phyloP scores from a whole-genome alignment of 2,329 filamentous ascomycete species.

The Fusarium equiseti region DNA sequence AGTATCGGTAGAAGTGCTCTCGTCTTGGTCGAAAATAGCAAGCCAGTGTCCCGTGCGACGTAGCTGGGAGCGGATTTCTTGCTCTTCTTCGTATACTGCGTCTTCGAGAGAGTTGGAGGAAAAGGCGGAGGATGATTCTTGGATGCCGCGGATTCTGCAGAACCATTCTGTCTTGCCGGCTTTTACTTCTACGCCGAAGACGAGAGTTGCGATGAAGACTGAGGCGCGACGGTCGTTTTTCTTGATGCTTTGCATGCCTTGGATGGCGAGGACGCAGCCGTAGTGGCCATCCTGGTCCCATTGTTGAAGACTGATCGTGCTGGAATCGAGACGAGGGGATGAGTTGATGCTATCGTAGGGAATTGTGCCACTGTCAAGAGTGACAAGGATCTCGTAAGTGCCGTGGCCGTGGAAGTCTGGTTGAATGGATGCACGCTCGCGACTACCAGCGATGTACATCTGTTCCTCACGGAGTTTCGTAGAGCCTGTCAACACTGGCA shows the following conservation, averaged over 20 bases:
- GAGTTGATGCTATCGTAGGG: constrained; percentile 24
- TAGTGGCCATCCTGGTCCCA: constrained; percentile 22
- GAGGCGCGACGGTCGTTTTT: constrained; percentile 27
- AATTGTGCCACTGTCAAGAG: constrained; percentile 12
- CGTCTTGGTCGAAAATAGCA: constrained; percentile 17
- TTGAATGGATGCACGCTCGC: constrained; percentile 9
- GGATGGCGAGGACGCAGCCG: constrained; percentile 15
- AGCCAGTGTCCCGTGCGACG: constrained; percentile 3
- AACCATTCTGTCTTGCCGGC: constrained; percentile 21
- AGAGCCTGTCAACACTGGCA: neutral
- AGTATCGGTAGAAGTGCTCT: neutral
- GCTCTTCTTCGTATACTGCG: constrained; percentile 12
- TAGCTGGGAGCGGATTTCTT: constrained; percentile 6
- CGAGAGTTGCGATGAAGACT: constrained; percentile 18
- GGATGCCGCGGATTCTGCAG: constrained; percentile 12
- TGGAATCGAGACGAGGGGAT: neutral
- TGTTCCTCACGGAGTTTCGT: constrained; percentile 17
- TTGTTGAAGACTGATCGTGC: constrained; percentile 6
- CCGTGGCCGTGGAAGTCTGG: constrained; percentile 17
- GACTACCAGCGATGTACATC: constrained; percentile 23
- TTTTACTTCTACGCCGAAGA: constrained; percentile 10
- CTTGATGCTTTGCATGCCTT: constrained; percentile 26
- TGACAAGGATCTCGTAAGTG: constrained; percentile 9
- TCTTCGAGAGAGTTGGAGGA: neutral
- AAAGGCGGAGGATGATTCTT: neutral